Evolutionary conservation across 2,329 filamentous ascomycete species (phyloP), one percentile per base, ranked within the genome.

Genomic region (Fusarium dimerum): DNA sequence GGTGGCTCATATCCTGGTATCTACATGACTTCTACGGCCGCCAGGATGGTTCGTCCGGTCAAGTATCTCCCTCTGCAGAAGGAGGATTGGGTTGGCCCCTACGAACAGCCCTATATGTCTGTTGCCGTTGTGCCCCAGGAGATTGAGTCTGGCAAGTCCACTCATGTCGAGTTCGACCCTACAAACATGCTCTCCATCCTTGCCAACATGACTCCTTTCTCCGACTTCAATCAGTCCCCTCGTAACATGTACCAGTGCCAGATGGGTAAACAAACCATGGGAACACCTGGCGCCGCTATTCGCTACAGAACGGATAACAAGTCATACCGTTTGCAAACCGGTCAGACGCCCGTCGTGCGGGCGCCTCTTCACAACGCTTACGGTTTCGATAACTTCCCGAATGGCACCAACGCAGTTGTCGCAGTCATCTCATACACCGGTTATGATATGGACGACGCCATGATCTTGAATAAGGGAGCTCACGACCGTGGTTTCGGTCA

Each of bases 211-310:
- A 99, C 94, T 0, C 94, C 94, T 4, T 99, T 99, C 75, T 97
- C 93, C 43, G 91, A 99, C 71, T 96, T 96, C 76, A 99, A 99
- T 75, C 94, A 99, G 73, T 97, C 92, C 13, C 94, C 94, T 2
- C 83, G 94, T 82, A 99, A 99, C 75, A 97, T 97, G 93, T 99
- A 97, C 71, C 90, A 96, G 71, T 97, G 92, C 76, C 94, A 97
- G 79, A 97, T 97, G 94, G 92, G 91, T 76, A 99, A 99, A 72
- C 94, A 99, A 77, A 92, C 93, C 1, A 99, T 99, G 94, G 94
- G 94, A 72, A 97, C 94, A 20, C 92, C 93, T 4, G 92, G 89
- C 52, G 89, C 92, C 8, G 88, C 93, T 3, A 78, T 93, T 57
- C 82, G 85, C 52, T 89, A 95, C 74, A 86, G 94, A 68, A 96